Conservation (phyloP, 176 grass and related monocot genomes). For the Oryza brachyantha region DNA sequence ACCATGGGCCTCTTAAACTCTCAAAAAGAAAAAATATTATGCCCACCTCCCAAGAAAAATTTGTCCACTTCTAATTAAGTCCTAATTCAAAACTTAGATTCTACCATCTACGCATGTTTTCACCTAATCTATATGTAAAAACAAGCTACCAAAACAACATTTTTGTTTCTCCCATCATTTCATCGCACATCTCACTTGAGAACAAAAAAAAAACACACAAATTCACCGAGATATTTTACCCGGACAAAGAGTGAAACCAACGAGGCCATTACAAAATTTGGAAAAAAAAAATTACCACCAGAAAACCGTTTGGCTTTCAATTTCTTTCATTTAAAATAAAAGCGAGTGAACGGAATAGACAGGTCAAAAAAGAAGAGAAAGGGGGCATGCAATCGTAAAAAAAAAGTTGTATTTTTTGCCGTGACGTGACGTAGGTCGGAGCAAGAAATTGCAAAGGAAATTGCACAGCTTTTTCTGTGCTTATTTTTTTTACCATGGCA, state of each 20-base stretch:
- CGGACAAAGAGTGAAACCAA: no score
- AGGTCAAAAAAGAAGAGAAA: background rate
- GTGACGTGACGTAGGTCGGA: conserved; percentile 10
- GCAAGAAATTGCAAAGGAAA: background rate
- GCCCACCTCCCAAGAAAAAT: background rate
- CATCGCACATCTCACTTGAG: background rate
- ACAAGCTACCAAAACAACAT: background rate
- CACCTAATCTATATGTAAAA: background rate
- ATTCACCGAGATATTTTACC: background rate
- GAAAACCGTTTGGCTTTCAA: no score
- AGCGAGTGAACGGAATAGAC: background rate
- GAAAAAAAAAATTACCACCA: background rate
- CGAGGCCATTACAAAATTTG: no score
- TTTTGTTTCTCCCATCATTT: background rate
- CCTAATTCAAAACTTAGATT: background rate
- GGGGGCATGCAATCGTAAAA: background rate
- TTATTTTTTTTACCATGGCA: background rate
- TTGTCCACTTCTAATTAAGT: background rate
- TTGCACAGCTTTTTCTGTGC: background rate
- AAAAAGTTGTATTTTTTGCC: background rate
- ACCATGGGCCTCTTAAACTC: background rate
- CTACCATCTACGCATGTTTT: background rate
- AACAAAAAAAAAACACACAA: background rate
- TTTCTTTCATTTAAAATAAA: no score
- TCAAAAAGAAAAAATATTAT: background rate